Evolutionary conservation across 106 monocot species (phyloP).

Genomic region (Dioscorea zingiberensis): DNA sequence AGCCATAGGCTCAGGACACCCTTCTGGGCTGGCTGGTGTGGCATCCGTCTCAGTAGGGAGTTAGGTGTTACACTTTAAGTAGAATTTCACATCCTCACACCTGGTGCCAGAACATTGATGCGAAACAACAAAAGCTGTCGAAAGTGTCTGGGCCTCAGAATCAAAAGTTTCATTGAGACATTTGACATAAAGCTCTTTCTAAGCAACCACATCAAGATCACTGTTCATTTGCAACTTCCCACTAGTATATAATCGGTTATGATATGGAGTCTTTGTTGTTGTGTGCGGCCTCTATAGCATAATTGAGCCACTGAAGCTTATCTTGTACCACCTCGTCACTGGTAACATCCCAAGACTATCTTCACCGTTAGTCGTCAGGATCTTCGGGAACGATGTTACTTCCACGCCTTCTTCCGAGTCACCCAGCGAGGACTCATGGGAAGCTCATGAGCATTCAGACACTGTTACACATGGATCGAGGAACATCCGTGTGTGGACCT

Average conservation of each 20-base stretch:
- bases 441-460: too few species aligned
- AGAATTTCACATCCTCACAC: conserved; percentile 46
- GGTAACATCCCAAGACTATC: too few species aligned
- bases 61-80: too few species aligned
- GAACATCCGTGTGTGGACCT: too few species aligned
- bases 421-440: too few species aligned
- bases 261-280: conserved; percentile 2
- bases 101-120: conserved; percentile 23
- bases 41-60: too few species aligned
- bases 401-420: too few species aligned
- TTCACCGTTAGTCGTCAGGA: too few species aligned
- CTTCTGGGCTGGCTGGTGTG: too few species aligned
- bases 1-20: too few species aligned
- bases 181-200: conserved; percentile 35
- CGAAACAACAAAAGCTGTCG: conserved; percentile 23
- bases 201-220: conserved; percentile 35
- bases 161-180: conserved; percentile 26
- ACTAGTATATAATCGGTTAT: conserved; percentile 29
- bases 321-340: conserved; percentile 34
- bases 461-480: too few species aligned
- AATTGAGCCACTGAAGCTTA: conserved; percentile 42
- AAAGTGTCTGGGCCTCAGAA: conserved; percentile 15
- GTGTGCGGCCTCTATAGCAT: conserved; percentile 14
- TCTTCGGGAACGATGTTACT: too few species aligned
- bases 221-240: conserved; percentile 66